These are phyloP conservation scores for Botrytis pseudocinerea DNA, from an alignment of 2,329 filamentous ascomycete species.

Conservation along the genomic window DNA sequence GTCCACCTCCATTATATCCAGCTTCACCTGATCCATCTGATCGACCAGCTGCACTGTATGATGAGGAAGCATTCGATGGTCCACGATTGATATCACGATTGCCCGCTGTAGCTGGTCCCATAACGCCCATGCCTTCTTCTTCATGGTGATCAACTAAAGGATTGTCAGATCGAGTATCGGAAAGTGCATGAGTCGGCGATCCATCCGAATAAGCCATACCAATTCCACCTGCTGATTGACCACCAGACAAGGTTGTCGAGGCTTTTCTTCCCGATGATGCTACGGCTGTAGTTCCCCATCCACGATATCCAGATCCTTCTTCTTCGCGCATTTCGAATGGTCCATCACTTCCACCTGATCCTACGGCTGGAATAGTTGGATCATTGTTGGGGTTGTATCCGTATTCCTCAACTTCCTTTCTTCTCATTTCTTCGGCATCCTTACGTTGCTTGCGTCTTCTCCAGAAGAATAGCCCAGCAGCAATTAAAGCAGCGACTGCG, in stretches of 20 bases:
- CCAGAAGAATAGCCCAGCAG: slow-evolving; percentile 81
- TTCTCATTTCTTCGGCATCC: slow-evolving; percentile 79
- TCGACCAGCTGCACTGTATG: slow-evolving; percentile 79
- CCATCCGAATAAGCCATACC: slow-evolving; percentile 72
- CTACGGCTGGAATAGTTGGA: slow-evolving; percentile 68
- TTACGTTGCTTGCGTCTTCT: slow-evolving; percentile 83
- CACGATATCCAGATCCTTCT: slow-evolving; percentile 77
- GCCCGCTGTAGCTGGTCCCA: slow-evolving; percentile 70
- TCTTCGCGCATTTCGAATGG: slow-evolving; percentile 78
- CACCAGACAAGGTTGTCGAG: slow-evolving; percentile 85
- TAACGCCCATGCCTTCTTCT: slow-evolving; percentile 80
- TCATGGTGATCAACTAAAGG: slow-evolving; percentile 56
- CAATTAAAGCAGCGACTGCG: slow-evolving; percentile 76
- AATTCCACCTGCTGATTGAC: slow-evolving; percentile 53
- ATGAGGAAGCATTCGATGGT: slow-evolving; percentile 92
- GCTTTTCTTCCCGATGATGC: slow-evolving; percentile 76
- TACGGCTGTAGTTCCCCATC: slow-evolving; percentile 80
- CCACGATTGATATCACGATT: slow-evolving; percentile 82
- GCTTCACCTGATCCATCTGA: slow-evolving; percentile 67
- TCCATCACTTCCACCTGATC: slow-evolving; percentile 48
- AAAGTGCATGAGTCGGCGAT: slow-evolving; percentile 64
- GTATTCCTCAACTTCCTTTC: slow-evolving; percentile 97
- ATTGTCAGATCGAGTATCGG: slow-evolving; percentile 71
- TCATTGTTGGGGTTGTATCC: slow-evolving; percentile 97
- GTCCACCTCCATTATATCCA: slow-evolving; percentile 49